Conservation (phyloP, 768 basidiomycete genomes). For the Rhizopogon vulgaris region DNA sequence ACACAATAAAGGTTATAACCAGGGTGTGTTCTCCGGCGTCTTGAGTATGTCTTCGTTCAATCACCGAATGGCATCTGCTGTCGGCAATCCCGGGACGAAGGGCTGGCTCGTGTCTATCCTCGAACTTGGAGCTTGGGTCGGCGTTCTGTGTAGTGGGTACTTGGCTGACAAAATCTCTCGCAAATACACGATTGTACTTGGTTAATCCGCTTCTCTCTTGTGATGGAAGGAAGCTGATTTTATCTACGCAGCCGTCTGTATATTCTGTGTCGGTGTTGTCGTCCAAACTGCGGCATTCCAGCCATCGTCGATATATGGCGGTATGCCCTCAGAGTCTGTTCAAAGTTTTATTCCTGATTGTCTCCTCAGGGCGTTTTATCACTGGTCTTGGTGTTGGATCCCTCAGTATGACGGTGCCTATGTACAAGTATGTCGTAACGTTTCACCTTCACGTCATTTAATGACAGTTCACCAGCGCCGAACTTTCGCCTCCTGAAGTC, state of each 20-base stretch:
- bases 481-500: conserved; percentile 74
- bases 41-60: conserved; percentile 53
- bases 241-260: conserved; percentile 39
- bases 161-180: conserved; percentile 68
- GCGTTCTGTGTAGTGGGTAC: conserved; percentile 66
- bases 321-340: conserved; percentile 10
- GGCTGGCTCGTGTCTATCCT: conserved; percentile 74
- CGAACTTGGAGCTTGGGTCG: conserved; percentile 72
- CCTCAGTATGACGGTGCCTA: conserved; percentile 76
- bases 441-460: neutral
- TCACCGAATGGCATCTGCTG: conserved; percentile 49
- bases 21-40: conserved; percentile 77
- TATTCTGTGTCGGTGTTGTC: conserved; percentile 69
- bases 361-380: conserved; percentile 50
- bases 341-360: neutral
- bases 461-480: conserved; percentile 23
- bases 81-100: conserved; percentile 44
- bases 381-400: conserved; percentile 81
- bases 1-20: conserved; percentile 2
- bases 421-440: conserved; percentile 49
- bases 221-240: neutral
- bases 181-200: conserved; percentile 64
- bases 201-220: conserved; percentile 22
- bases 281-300: conserved; percentile 57
- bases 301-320: conserved; percentile 63